These are phyloP conservation scores for Echeveria elegans DNA, from an alignment of 164 flowering plant species.

Conservation along the genomic window DNA sequence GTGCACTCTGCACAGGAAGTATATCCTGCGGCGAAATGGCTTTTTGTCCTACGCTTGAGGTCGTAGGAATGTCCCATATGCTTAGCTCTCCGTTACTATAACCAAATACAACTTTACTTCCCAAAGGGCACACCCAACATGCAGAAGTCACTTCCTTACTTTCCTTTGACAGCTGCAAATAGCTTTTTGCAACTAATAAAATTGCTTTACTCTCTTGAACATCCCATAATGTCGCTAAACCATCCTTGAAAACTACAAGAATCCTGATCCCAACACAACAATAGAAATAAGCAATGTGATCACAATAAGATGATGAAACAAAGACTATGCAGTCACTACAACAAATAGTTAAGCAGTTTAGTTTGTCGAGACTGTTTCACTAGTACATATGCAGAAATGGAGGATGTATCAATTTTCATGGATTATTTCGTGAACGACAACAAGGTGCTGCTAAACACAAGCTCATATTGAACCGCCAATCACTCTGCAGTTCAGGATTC, in stretches of 20 bases:
- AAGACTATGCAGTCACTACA: neutral
- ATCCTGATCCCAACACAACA: constrained; percentile 39
- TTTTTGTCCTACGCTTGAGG: constrained; percentile 23
- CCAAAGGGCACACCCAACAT: constrained; percentile 83
- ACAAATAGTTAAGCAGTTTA: neutral
- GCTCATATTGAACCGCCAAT: neutral
- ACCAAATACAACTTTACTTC: constrained; percentile 77
- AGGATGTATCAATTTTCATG: neutral
- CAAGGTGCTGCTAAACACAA: neutral
- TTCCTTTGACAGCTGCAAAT: constrained; percentile 34
- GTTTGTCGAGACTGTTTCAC: neutral
- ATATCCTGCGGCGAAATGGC: neutral
- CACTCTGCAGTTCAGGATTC: neutral
- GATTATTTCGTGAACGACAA: neutral
- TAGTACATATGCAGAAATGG: neutral
- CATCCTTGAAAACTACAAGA: constrained; percentile 59
- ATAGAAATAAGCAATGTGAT: neutral
- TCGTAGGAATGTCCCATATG: constrained; percentile 48
- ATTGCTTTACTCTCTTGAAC: constrained; percentile 54
- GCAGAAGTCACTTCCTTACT: constrained; percentile 67
- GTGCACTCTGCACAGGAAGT: constrained; percentile 29
- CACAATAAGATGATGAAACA: neutral
- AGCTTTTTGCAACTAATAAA: constrained; percentile 40
- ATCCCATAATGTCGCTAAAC: constrained; percentile 64
- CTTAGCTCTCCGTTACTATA: constrained; percentile 73